phyloP scores from a whole-genome alignment of 176 grass and related monocot genomes.

The Luzula sylvatica region DNA sequence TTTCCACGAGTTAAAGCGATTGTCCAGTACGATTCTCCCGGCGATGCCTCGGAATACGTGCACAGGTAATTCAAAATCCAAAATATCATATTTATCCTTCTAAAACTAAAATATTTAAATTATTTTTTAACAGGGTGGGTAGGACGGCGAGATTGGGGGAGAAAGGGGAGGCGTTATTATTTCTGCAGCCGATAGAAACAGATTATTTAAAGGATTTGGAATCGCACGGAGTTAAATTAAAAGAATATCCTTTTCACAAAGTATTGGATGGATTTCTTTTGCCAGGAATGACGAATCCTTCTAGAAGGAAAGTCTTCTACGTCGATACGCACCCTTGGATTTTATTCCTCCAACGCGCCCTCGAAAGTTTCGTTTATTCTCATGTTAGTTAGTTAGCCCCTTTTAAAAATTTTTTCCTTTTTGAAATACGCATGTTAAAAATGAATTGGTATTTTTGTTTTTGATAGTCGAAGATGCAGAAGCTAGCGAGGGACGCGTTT shows the following conservation, averaged over 20 bases:
- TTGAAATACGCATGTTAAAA: too few species aligned
- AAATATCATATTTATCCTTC: too few species aligned
- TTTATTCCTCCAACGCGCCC: constrained; percentile 54
- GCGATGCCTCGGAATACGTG: constrained; percentile 95
- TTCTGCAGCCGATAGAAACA: constrained; percentile 84
- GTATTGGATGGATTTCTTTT: constrained; percentile 50
- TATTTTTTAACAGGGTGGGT: constrained; percentile 54
- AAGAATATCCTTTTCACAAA: constrained; percentile 78
- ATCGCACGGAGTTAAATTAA: constrained; percentile 51
- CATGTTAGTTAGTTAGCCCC: constrained; percentile 38
- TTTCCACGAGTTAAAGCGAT: constrained; percentile 88
- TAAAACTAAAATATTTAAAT: too few species aligned
- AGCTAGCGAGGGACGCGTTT: constrained; percentile 76
- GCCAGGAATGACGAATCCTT: constrained; percentile 31
- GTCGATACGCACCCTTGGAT: constrained; percentile 92
- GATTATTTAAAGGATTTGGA: constrained; percentile 88
- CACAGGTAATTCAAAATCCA: constrained; percentile 46
- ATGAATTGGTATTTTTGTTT: neutral
- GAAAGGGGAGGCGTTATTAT: constrained; percentile 81
- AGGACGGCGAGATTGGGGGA: constrained; percentile 89
- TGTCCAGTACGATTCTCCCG: constrained; percentile 95
- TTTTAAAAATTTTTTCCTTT: neutral
- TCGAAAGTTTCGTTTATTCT: constrained; percentile 56
- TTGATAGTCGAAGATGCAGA: constrained; percentile 40
- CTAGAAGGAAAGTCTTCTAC: constrained; percentile 49